Evolutionary conservation across 2,329 filamentous ascomycete species (phyloP).

Genomic region (Paracorniculantispora psalliotae): DNA sequence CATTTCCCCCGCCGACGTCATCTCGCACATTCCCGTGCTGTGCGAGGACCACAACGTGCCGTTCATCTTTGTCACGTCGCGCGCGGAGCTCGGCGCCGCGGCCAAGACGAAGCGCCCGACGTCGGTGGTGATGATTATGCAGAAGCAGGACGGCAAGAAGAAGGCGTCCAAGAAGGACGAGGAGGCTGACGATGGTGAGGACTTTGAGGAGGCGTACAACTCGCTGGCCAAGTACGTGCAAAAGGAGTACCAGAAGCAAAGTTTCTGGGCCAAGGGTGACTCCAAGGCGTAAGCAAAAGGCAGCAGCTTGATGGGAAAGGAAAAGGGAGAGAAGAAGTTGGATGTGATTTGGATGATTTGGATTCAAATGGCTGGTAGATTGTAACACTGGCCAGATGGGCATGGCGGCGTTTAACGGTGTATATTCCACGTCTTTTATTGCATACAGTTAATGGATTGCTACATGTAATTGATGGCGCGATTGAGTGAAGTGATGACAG

Average conservation of each 20-base stretch:
- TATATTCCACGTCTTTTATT: conserved; percentile 11
- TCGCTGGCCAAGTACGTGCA: conserved; percentile 61
- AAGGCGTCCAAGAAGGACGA: conserved; percentile 38
- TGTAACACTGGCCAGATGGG: conserved; percentile 24
- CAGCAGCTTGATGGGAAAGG: conserved; percentile 1
- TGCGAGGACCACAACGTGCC: conserved; percentile 98
- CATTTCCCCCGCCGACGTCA: conserved; percentile 98
- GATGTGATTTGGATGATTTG: conserved; percentile 27
- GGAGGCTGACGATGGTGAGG: conserved; percentile 44
- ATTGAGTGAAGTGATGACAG: not conserved
- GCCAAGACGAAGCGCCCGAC: conserved; percentile 95
- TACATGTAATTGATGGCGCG: not conserved
- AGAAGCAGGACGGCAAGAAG: conserved; percentile 47
- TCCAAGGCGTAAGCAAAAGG: conserved; percentile 22
- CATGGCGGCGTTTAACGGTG: conserved; percentile 28
- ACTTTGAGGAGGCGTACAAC: conserved; percentile 59
- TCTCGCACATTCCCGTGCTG: conserved; percentile 93
- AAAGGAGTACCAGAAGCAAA: conserved; percentile 59
- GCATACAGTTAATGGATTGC: conserved; percentile 12
- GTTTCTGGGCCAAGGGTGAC: conserved; percentile 42
- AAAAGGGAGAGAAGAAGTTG: conserved; percentile 23
- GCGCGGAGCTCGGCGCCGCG: conserved; percentile 88
- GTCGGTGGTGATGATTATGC: conserved; percentile 85
- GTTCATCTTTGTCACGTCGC: conserved; percentile 89
- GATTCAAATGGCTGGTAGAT: conserved; percentile 16